phyloP scores from a whole-genome alignment of 306 rosid genomes.

The Medicago truncatula region MtrunA17r5.0-ANR NC_053042.1:42288001-42288500 shows the following conservation, averaged over 20 bases:
- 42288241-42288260: constrained; percentile 85
- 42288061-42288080: neutral
- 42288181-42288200: constrained; percentile 95
- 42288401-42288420: constrained; percentile 71
- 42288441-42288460: constrained; percentile 56
- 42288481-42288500: constrained; percentile 87
- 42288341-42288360: constrained; percentile 23
- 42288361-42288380: constrained; percentile 30
- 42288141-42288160: constrained; percentile 32
- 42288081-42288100: constrained; percentile 5
- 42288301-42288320: constrained; percentile 71
- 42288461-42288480: constrained; percentile 67
- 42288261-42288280: constrained; percentile 81
- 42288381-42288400: constrained; percentile 37
- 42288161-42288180: constrained; percentile 89
- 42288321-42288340: constrained; percentile 59
- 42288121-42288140: constrained; percentile 22
- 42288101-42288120: neutral
- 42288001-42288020: neutral
- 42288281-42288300: constrained; percentile 74
- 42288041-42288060: neutral
- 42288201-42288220: constrained; percentile 71
- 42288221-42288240: constrained; percentile 68
- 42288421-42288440: constrained; percentile 79
- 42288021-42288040: constrained; percentile 9